A percentile compares a stretch with the other conserved stretches of the same genome.
Evolutionary conservation across 2,329 filamentous ascomycete genomes (phyloP).

Genomic region (Trichoderma sp.): DNA sequence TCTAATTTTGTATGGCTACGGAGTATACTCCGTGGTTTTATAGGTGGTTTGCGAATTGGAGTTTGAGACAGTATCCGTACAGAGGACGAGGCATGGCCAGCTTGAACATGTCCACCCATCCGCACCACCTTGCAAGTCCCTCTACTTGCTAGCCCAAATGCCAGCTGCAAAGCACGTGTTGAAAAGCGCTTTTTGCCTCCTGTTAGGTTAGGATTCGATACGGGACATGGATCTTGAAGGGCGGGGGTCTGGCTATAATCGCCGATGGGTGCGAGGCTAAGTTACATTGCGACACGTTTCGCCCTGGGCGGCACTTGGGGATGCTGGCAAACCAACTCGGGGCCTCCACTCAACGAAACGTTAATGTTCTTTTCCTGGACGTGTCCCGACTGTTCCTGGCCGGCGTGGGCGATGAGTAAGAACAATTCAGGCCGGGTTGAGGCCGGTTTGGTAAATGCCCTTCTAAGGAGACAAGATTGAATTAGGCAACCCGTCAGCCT

Average conservation of each 20-base stretch:
- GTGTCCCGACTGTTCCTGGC: not conserved
- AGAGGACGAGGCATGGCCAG: not conserved
- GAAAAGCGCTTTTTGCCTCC: not conserved
- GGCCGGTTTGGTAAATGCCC: not conserved
- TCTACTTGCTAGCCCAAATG: not conserved
- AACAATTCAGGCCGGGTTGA: not conserved
- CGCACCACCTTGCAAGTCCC: not conserved
- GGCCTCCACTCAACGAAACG: not conserved
- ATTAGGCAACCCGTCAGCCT: not conserved
- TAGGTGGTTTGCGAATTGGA: too few species aligned
- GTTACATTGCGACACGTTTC: constrained; percentile 24
- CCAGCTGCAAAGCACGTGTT: constrained; percentile 15
- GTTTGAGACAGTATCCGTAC: not conserved
- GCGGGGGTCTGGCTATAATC: constrained; percentile 21
- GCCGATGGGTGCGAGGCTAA: constrained; percentile 13
- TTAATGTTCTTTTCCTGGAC: not conserved
- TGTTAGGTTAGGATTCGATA: not conserved
- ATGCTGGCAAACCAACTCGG: not conserved
- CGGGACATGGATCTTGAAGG: not conserved
- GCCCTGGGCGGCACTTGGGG: constrained; percentile 16
- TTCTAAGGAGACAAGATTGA: not conserved
- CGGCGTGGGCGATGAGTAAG: not conserved
- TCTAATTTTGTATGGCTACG: not conserved
- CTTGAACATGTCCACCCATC: not conserved
- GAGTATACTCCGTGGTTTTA: not conserved